phyloP scores from a whole-genome alignment of 805 yeast species.

The Debaryomyces castellii region DNA sequence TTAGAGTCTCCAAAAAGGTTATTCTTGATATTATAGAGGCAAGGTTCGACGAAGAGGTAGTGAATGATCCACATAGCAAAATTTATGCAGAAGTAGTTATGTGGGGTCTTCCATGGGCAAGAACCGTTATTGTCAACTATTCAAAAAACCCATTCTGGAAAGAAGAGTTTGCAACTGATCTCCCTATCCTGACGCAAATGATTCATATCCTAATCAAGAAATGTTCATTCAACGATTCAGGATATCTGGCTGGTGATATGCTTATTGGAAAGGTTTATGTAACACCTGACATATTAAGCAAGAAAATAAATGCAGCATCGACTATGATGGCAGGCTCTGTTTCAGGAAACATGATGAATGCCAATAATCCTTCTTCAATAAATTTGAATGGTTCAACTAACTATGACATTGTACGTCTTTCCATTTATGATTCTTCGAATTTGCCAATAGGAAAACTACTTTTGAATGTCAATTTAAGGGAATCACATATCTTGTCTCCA shows the following conservation, averaged over 20 bases:
- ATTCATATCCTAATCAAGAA: conserved; percentile 49
- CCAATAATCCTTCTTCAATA: conserved; percentile 10
- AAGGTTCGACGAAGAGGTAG: conserved; percentile 36
- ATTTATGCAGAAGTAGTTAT: conserved; percentile 70
- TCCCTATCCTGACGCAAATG: conserved; percentile 55
- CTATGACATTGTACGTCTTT: conserved; percentile 43
- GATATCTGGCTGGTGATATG: conserved; percentile 34
- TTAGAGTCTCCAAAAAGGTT: conserved; percentile 56
- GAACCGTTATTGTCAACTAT: conserved; percentile 64
- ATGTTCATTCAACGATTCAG: conserved; percentile 18
- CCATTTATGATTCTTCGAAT: conserved; percentile 42
- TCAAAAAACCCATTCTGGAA: conserved; percentile 73
- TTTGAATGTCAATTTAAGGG: conserved; percentile 48
- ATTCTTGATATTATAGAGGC: conserved; percentile 67
- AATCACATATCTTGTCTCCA: conserved; percentile 60
- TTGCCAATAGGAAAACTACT: conserved; percentile 58
- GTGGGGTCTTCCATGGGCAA: conserved; percentile 76
- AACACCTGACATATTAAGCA: conserved; percentile 50
- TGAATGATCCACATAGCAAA: conserved; percentile 15
- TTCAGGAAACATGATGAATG: conserved; percentile 22
- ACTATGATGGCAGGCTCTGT: conserved; percentile 32
- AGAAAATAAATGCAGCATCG: conserved; percentile 27
- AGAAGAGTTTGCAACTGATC: conserved; percentile 65
- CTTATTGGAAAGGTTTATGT: conserved; percentile 54
- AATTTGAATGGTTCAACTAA: conserved; percentile 2